phyloP scores from a whole-genome alignment of 2,329 filamentous ascomycete species.

The Talaromyces sp. region DNA sequence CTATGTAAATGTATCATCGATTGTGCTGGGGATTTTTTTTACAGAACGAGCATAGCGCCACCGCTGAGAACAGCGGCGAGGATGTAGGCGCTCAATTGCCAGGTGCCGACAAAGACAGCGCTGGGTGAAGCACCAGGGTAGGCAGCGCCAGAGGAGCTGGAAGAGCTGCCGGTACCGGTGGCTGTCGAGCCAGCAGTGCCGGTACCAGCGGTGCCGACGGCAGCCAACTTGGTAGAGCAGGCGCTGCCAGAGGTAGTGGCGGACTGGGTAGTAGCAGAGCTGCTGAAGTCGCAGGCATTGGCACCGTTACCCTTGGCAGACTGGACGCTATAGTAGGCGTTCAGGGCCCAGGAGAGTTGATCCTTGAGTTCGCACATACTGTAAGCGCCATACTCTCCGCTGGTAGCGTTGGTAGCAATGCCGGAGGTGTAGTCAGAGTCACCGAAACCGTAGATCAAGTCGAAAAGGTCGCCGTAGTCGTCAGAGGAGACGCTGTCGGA shows the following conservation, averaged over 20 bases:
- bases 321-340: constrained; percentile 46
- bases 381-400: constrained; percentile 47
- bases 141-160: constrained; percentile 35
- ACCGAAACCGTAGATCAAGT: constrained; percentile 39
- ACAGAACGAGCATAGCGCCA: constrained; percentile 48
- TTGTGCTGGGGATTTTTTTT: constrained; percentile 23
- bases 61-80: constrained; percentile 43
- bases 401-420: constrained; percentile 38
- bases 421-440: constrained; percentile 34
- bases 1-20: neutral
- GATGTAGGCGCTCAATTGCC: constrained; percentile 45
- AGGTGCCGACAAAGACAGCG: constrained; percentile 37
- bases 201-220: constrained; percentile 41
- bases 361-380: constrained; percentile 46
- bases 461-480: constrained; percentile 66
- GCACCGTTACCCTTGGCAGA: constrained; percentile 30
- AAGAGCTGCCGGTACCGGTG: constrained; percentile 39
- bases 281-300: constrained; percentile 45
- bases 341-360: constrained; percentile 46
- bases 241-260: constrained; percentile 31
- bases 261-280: constrained; percentile 37
- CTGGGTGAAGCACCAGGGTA: constrained; percentile 28
- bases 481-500: constrained; percentile 54
- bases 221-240: constrained; percentile 35
- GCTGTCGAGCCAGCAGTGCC: constrained; percentile 37